Evolutionary conservation across 805 yeast genomes (phyloP).

Genomic region (Dipodascopsis uninucleata): DNA sequence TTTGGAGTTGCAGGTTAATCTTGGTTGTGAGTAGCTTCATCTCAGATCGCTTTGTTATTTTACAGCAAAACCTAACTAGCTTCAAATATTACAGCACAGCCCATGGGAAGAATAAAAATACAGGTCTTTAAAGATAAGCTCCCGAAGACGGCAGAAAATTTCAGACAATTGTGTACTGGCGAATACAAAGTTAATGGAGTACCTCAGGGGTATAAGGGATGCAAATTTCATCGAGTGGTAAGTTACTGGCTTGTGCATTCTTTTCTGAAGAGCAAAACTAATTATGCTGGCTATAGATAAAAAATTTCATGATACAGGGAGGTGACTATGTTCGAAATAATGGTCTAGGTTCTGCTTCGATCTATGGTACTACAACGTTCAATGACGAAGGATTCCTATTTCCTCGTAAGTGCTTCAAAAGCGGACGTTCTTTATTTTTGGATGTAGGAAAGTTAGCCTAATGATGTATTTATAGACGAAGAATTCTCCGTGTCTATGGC

Average conservation of each 20-base stretch:
- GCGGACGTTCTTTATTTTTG: neutral
- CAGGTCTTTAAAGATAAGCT: slow-evolving; percentile 41
- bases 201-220: slow-evolving; percentile 46
- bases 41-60: neutral
- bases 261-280: slow-evolving; percentile 46
- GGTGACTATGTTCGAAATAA: slow-evolving; percentile 47
- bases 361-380: slow-evolving; percentile 43
- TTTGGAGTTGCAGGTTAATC: neutral
- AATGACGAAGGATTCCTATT: slow-evolving; percentile 44
- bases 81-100: slow-evolving; percentile 31
- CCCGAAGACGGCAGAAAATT: slow-evolving; percentile 50
- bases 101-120: slow-evolving; percentile 46
- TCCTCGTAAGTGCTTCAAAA: slow-evolving; percentile 32
- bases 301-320: slow-evolving; percentile 47
- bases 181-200: slow-evolving; percentile 40
- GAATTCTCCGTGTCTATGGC: slow-evolving; percentile 55
- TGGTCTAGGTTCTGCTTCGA: slow-evolving; percentile 45
- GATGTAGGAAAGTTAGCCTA: neutral
- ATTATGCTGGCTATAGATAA: slow-evolving; percentile 28
- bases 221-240: slow-evolving; percentile 26
- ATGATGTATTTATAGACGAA: slow-evolving; percentile 27
- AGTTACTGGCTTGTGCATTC: neutral
- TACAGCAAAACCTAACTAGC: neutral
- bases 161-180: slow-evolving; percentile 53
- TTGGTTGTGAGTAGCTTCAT: neutral